Evolutionary conservation across 2,329 filamentous ascomycete genomes (phyloP).

Genomic region (Arthrobotrys megalospora): DNA sequence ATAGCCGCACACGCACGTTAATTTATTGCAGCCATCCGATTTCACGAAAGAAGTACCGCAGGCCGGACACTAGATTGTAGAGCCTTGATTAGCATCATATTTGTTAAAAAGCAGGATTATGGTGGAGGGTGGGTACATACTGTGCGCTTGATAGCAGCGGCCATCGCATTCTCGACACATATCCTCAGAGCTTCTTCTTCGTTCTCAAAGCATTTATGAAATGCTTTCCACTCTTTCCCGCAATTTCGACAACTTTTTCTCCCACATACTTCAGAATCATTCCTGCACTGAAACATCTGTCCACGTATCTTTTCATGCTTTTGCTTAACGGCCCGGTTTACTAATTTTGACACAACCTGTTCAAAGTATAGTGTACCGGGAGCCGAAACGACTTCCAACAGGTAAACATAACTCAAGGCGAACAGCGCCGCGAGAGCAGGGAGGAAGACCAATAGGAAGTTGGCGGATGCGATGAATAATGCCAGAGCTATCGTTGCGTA

Average conservation of each 20-base stretch:
- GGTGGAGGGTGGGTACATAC: constrained; percentile 37
- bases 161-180: constrained; percentile 92
- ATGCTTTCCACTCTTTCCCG: constrained; percentile 85
- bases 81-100: neutral
- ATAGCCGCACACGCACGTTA: constrained; percentile 95
- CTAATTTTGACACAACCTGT: constrained; percentile 11
- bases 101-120: neutral
- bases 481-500: constrained; percentile 73
- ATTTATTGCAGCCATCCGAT: constrained; percentile 93
- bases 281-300: constrained; percentile 84
- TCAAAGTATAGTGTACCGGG: constrained; percentile 41
- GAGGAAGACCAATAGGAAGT: constrained; percentile 33
- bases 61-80: constrained; percentile 79
- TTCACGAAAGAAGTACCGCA: constrained; percentile 96
- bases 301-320: constrained; percentile 78
- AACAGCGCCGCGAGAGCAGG: neutral
- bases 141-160: constrained; percentile 87
- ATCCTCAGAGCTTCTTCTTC: constrained; percentile 85
- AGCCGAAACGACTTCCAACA: constrained; percentile 39
- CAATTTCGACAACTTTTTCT: constrained; percentile 85
- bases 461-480: constrained; percentile 68
- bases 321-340: constrained; percentile 67
- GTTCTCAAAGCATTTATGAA: constrained; percentile 91
- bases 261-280: constrained; percentile 73
- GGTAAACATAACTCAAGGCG: constrained; percentile 50